phyloP scores from a whole-genome alignment of 2,329 filamentous ascomycete species.

The Cercospora sojina region DNA sequence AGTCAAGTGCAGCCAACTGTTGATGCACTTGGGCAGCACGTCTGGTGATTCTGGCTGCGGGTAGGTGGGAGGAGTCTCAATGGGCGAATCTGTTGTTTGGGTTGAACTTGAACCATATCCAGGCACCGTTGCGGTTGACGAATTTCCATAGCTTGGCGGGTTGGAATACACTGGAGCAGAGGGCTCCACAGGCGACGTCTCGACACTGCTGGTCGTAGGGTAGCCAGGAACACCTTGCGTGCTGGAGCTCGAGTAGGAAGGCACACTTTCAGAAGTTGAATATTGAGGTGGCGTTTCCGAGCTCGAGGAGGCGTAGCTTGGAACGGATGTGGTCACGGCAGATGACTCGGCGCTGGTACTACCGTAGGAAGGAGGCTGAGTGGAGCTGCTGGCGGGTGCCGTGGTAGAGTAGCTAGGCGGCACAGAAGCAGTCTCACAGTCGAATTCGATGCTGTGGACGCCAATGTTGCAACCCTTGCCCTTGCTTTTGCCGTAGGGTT shows the following conservation, averaged over 20 bases:
- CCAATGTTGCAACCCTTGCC: slow-evolving; percentile 62
- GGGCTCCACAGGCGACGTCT: slow-evolving; percentile 23
- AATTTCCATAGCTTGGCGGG: slow-evolving; percentile 16
- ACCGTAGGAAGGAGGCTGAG: slow-evolving; percentile 25
- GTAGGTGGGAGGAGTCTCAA: slow-evolving; percentile 23
- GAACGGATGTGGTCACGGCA: slow-evolving; percentile 18
- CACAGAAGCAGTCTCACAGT: slow-evolving; percentile 56
- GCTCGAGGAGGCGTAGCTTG: slow-evolving; percentile 17
- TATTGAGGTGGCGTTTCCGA: slow-evolving; percentile 13
- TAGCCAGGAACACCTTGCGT: slow-evolving; percentile 13
- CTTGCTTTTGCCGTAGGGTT: slow-evolving; percentile 41
- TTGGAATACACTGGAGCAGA: not conserved
- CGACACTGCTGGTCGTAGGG: slow-evolving; percentile 21
- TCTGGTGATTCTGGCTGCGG: slow-evolving; percentile 55
- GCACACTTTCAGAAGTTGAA: slow-evolving; percentile 20
- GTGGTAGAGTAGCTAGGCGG: slow-evolving; percentile 36
- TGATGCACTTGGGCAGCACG: slow-evolving; percentile 82
- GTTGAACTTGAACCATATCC: slow-evolving; percentile 22
- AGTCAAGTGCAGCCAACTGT: slow-evolving; percentile 77
- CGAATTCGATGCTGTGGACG: slow-evolving; percentile 72
- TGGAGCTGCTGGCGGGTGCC: slow-evolving; percentile 12
- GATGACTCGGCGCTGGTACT: slow-evolving; percentile 26
- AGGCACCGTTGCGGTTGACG: slow-evolving; percentile 16
- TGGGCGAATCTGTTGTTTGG: slow-evolving; percentile 44
- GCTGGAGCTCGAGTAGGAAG: slow-evolving; percentile 16